Evolutionary conservation across 2,329 filamentous ascomycete genomes (phyloP), one percentile per base, ranked within the genome.

Genomic region (Claviceps monticola): DNA sequence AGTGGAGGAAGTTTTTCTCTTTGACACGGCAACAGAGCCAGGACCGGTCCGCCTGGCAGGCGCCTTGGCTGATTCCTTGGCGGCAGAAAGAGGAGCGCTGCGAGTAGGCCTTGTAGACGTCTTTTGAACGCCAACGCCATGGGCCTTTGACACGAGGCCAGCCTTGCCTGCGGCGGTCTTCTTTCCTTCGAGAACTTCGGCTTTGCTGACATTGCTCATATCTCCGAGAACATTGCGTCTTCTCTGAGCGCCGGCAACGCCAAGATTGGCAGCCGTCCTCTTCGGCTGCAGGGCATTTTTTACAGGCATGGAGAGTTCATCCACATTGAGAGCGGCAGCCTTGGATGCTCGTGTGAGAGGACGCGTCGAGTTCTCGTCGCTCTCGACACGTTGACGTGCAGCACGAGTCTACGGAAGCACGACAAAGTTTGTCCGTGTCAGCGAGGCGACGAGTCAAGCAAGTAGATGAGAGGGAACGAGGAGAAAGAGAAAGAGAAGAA

Each of bases 161-260:
- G 71, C 71, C 71, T 89, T 85, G 64, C 73, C 74, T 42, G 73
- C 74, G 42, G 69, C 69, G 39, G 73, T 66, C 75, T 95, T 95
- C 76, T 94, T 95, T 59, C 76, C 80, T 52, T 87, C 85, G 56
- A 75, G 72, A 5, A 69, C 74, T 51, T 87, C 86, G 47, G 78
- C 77, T 68, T 96, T 97, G 61, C 82, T 82, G 57, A 95, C 85
- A 71, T 98, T 98, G 79, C 89, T 97, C 60, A 96, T 86, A 73
- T 98, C 93, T 53, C 87, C 89, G 39, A 98, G 78, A 48, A 88
- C 90, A 61, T 85, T 80, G 64, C 93, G 88, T 73, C 86, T 93
- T 64, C 85, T 79, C 53, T 68, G 67, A 47, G 61, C 64, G 55
- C 74, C 74, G 47, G 74, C 68, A 61, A 74, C 68, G 49, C 73